These are phyloP conservation scores for Phyllosticta ampelicida DNA, from an alignment of 2,329 filamentous ascomycete genomes.

Conservation along the genomic window DNA sequence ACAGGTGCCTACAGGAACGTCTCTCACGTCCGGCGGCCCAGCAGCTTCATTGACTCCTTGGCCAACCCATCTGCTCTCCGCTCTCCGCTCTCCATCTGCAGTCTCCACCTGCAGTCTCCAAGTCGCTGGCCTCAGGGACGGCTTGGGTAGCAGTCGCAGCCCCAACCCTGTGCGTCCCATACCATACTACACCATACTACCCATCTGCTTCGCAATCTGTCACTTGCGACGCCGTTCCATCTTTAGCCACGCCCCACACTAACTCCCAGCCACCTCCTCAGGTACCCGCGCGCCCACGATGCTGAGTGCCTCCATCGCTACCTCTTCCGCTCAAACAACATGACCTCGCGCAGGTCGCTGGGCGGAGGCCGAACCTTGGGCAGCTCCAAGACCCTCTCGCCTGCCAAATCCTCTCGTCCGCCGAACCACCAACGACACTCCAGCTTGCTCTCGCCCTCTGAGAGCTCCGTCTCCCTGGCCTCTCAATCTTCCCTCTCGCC, in stretches of 20 bases:
- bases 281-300: slow-evolving; percentile 1
- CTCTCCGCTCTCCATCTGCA: neutral
- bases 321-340: slow-evolving; percentile 26
- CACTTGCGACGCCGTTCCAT: slow-evolving; percentile 3
- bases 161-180: neutral
- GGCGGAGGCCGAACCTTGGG: slow-evolving; percentile 88
- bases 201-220: slow-evolving; percentile 2
- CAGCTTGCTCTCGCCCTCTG: slow-evolving; percentile 49
- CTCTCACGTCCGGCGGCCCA: no score
- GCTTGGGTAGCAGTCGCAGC: neutral
- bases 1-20: no score
- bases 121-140: neutral
- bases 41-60: neutral
- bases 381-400: slow-evolving; percentile 71
- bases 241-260: slow-evolving; percentile 9
- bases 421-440: slow-evolving; percentile 31
- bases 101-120: neutral
- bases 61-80: neutral
- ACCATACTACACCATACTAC: no score
- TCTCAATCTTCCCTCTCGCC: slow-evolving; percentile 66
- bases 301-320: slow-evolving; percentile 8
- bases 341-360: slow-evolving; percentile 71
- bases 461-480: slow-evolving; percentile 66
- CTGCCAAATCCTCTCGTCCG: slow-evolving; percentile 39
- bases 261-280: slow-evolving; percentile 8